Base-by-base conservation (phyloP, 345 rosid genomes). In the Iberis pinnata region DNA sequence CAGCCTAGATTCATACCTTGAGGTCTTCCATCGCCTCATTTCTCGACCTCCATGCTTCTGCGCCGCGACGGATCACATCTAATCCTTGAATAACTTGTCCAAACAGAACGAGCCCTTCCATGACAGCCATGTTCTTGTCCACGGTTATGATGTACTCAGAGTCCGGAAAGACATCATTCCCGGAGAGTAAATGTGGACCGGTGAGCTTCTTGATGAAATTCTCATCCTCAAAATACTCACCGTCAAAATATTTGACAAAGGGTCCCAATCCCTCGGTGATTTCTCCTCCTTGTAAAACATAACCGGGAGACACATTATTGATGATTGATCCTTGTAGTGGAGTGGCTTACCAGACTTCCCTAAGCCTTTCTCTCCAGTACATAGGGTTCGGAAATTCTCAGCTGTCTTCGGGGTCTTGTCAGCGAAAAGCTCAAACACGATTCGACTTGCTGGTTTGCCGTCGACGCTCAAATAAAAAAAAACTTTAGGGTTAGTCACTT, bases 261-360 rank as follows among this genome's bases (percentile, higher is more conserved):
- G n/a, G n/a, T 37, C 81, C 79, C 8, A 50, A 68, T 9, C 81
- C 86, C 46, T 77, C 64, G 0, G 63, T 77, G 53, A 73, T 54
- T 40, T 75, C 85, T 5, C 81, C 86, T 1, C 83, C 86, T 20
- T 2, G 0, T 58, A 78, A 49, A 76, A 70, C 75, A 78, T 73
- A 66, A 68, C 64, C 58, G 0, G 70, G 76, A 50, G 70, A 72
- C 54, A 83, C 70, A 1, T 65, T 49, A 70, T 78, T 75, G 65
- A 80, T 71, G 19, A 14, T 1, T 1, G 80, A 82, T 11, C 83
- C 83, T 75, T 74, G 73, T 67, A 82, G 73, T 79, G 81, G 5
- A 79, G 72, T 0, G 80, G 84, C 76, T 73, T 79, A 39, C 89
- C 67, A 16, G 27, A 3, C 29, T 37, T 49, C 1, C 77, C 77